Evolutionary conservation across 2,329 filamentous ascomycete genomes (phyloP), one percentile per base, ranked within the genome.

Genomic region (Ceratocystis diversiconidia): DNA sequence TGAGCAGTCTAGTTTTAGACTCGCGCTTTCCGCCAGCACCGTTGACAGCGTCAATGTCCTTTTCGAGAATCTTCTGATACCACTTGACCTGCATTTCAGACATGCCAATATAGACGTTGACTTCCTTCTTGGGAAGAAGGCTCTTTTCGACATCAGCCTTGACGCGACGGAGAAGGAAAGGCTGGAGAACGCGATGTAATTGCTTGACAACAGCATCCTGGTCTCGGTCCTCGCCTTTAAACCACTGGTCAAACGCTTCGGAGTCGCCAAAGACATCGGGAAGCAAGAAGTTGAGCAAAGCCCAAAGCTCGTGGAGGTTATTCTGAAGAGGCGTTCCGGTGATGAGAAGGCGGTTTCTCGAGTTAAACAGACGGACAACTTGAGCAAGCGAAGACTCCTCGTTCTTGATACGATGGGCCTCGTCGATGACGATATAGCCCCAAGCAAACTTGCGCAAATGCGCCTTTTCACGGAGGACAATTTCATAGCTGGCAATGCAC

Each of bases 341-440:
- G 69, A 99, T 99, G 68, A 99, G 82, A 41, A 99, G 82, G 63
- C 94, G 87, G 74, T 97, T 97, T 73, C 94, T 85, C 4, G 94
- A 99, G 76, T 92, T 90, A 80, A 99, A 99, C 64, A 96, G 79
- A 70, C 94, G 90, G 69, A 99, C 96, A 70, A 97, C 95, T 73
- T 97, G 92, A 2, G 94, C 92, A 2, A 99, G 81, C 0, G 94
- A 96, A 0, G 94, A 99, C 75, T 97, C 91, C 74, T 99, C 94
- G 76, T 99, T 99, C 80, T 99, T 99, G 82, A 99, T 99, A 68
- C 94, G 90, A 75, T 99, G 94, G 1, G 94, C 85, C 71, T 99
- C 94, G 72, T 99, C 94, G 69, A 99, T 96, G 70, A 99, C 96
- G 75, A 99, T 99, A 76, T 99, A 99, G 75, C 99, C 92, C 94